Evolutionary conservation across 768 basidiomycete species (phyloP), one percentile per base, ranked within the genome.

Genomic region (Amanita inopinata): DNA sequence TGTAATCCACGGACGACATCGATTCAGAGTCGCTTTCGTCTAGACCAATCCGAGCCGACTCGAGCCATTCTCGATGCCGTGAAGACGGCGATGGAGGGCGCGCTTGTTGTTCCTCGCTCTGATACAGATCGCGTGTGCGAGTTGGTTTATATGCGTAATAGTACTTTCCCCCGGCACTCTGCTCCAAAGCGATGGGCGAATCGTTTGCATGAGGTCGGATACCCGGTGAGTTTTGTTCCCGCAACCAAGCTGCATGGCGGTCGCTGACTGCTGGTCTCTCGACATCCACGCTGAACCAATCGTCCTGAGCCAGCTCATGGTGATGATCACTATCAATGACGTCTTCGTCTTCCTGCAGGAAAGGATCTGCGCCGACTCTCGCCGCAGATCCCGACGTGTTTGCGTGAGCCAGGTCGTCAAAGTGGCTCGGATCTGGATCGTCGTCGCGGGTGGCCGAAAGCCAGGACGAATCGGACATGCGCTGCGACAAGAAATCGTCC

Each of bases 231-330:
- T 77, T 84, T 58, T 94, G 90, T 51, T 92, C 88, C 25, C 74
- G 72, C 33, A 94, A 58, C 90, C 90, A 93, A 19, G 81, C 75
- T 5, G 75, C 76, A 0, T 86, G 84, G 6, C 85, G 74, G 54
- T 83, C 78, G 42, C 69, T 70, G 4, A 71, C 70, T n/a, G 68
- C 64, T 17, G 73, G 57, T 18, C 67, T 58, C 2, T 69, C 67
- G 43, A 66, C 61, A 15, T 73, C 61, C 3, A 68, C 53, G 33
- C 65, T 64, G 1, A 69, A 66, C 15, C 56, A 46, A 48, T 67
- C 64, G 39, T 66, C 67, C 34, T 60, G 59, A 12, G 61, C 52
- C 5, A 59, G 60, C 51, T 78, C 76, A 22, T 70, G 34, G 6
- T 17, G 34, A 2, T 40, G 17, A n/a, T 9, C 23, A 5, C 27